Evolutionary conservation across 2,329 filamentous ascomycete genomes (phyloP).

Genomic region (Arthrinium puccinioides): DNA sequence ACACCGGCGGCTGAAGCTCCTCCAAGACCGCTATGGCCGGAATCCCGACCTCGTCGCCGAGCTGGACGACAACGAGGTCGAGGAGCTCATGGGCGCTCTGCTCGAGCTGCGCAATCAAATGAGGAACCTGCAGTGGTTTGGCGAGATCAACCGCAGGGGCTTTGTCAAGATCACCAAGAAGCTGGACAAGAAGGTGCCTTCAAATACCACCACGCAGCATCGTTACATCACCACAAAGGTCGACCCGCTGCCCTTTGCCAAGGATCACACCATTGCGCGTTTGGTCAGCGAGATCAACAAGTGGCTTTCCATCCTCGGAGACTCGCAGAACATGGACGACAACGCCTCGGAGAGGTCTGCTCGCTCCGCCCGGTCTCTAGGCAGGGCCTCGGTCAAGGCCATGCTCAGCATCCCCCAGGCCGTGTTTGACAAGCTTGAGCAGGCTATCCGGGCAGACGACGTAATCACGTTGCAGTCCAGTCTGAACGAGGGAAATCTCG

Average conservation of each 20-base stretch:
- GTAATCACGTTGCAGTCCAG: slow-evolving; percentile 46
- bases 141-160: slow-evolving; percentile 88
- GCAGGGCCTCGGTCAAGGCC: slow-evolving; percentile 68
- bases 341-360: slow-evolving; percentile 66
- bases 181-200: slow-evolving; percentile 84
- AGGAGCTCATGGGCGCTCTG: slow-evolving; percentile 84
- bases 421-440: slow-evolving; percentile 64
- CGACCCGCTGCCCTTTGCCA: slow-evolving; percentile 80
- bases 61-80: slow-evolving; percentile 80
- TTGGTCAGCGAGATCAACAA: slow-evolving; percentile 67
- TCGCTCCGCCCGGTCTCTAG: slow-evolving; percentile 62
- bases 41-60: slow-evolving; percentile 60
- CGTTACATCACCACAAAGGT: slow-evolving; percentile 88
- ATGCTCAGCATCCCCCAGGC: slow-evolving; percentile 64
- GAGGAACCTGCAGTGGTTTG: slow-evolving; percentile 94
- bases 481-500: slow-evolving; percentile 50
- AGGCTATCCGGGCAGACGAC: slow-evolving; percentile 64
- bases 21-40: slow-evolving; percentile 82
- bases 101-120: slow-evolving; percentile 82
- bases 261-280: slow-evolving; percentile 47
- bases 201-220: slow-evolving; percentile 65
- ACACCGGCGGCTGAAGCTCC: slow-evolving; percentile 72
- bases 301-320: slow-evolving; percentile 78
- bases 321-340: slow-evolving; percentile 71
- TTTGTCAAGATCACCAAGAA: slow-evolving; percentile 99